phyloP scores from a whole-genome alignment of 2,329 filamentous ascomycete species.

The Colletotrichum cuscutae region DNA sequence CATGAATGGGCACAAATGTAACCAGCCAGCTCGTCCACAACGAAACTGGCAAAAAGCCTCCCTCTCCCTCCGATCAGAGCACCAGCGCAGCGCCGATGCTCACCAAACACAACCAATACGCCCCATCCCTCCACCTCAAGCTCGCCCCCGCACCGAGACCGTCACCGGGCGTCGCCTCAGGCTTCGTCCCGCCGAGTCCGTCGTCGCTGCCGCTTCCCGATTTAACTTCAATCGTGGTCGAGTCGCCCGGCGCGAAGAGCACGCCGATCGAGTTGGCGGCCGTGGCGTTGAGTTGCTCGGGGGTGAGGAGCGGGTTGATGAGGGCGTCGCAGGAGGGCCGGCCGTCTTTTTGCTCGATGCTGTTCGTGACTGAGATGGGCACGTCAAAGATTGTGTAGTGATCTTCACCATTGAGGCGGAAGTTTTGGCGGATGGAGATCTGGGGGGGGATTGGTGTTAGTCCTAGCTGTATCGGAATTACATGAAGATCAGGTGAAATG shows the following conservation, averaged over 20 bases:
- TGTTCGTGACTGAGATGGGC: constrained; percentile 75
- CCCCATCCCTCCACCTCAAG: constrained; percentile 45
- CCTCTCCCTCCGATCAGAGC: constrained; percentile 37
- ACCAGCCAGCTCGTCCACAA: not conserved
- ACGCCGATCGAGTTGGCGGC: constrained; percentile 56
- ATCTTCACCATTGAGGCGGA: constrained; percentile 70
- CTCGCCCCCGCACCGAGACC: constrained; percentile 46
- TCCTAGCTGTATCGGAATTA: not conserved
- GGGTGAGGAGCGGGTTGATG: constrained; percentile 61
- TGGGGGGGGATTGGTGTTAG: constrained; percentile 39
- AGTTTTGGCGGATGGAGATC: constrained; percentile 78
- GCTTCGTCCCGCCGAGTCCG: constrained; percentile 42
- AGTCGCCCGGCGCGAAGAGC: constrained; percentile 63
- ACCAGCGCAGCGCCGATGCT: constrained; percentile 43
- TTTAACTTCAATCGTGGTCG: constrained; percentile 54
- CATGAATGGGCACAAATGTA: not conserved
- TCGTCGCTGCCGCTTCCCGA: constrained; percentile 36
- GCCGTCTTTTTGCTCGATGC: constrained; percentile 57
- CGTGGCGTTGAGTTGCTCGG: constrained; percentile 55
- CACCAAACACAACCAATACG: constrained; percentile 46
- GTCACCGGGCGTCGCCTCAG: constrained; percentile 43
- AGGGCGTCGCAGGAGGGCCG: constrained; percentile 61
- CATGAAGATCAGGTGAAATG: no score
- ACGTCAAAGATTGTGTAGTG: constrained; percentile 78
- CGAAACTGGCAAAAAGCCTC: not conserved